A percentile compares a stretch with the other conserved stretches of the same genome.
These are phyloP conservation scores for Corchorus capsularis DNA, from an alignment of 345 rosid genomes.

Conservation along the genomic window DNA sequence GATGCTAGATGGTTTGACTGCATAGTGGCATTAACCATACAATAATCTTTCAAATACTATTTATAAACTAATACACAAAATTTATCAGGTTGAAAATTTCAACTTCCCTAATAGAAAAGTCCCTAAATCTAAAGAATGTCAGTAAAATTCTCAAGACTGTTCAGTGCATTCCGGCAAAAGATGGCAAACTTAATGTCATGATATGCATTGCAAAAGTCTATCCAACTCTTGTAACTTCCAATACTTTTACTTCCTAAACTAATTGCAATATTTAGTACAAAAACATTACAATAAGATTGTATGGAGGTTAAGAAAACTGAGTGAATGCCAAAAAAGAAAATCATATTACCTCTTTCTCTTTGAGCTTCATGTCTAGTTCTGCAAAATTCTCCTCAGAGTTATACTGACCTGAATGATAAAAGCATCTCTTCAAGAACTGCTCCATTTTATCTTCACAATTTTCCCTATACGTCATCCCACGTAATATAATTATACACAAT, in stretches of 20 bases:
- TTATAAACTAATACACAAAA: background rate
- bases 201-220: background rate
- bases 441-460: conserved; percentile 86
- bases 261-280: background rate
- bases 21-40: background rate
- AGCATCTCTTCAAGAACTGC: conserved; percentile 77
- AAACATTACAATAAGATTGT: background rate
- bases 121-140: background rate
- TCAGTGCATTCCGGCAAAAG: background rate
- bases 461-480: conserved; percentile 47
- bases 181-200: background rate
- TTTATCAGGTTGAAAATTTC: background rate
- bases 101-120: background rate
- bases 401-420: conserved; percentile 84
- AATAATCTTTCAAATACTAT: background rate
- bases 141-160: background rate
- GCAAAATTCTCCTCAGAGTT: conserved; percentile 72
- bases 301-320: background rate
- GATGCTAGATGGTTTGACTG: background rate
- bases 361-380: conserved; percentile 63
- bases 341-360: conserved; percentile 68
- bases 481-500: background rate
- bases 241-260: background rate
- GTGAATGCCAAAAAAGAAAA: background rate
- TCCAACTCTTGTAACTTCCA: background rate